Conservation (phyloP, 768 basidiomycete genomes). For the Tricholomella constricta region DNA sequence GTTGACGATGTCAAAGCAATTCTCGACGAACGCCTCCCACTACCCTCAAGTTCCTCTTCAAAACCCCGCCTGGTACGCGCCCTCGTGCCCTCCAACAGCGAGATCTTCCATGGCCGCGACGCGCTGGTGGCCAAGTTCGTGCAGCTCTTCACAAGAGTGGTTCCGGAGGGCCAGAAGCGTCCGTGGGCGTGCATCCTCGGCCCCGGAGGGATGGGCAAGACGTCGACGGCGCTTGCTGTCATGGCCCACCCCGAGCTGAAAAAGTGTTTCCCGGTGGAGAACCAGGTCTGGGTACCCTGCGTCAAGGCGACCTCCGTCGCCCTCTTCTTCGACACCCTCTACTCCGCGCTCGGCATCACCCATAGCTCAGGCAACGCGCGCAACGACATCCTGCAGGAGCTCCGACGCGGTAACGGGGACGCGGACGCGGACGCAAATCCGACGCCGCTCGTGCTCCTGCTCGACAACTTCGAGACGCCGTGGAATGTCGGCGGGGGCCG, state of each 20-base stretch:
- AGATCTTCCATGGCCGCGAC: constrained; percentile 21
- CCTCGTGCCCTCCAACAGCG: constrained; percentile 10
- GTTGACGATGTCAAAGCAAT: not conserved
- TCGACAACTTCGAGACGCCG: constrained; percentile 44
- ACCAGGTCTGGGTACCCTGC: constrained; percentile 36
- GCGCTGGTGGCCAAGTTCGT: constrained; percentile 16
- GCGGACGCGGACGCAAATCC: not conserved
- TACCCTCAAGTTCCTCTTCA: not conserved
- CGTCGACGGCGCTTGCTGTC: constrained; percentile 35
- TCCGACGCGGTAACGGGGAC: too few relatives aligned
- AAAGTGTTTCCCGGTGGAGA: constrained; percentile 18
- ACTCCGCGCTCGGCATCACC: constrained; percentile 21
- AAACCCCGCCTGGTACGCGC: not conserved
- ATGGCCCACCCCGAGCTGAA: constrained; percentile 24
- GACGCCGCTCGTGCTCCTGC: constrained; percentile 21
- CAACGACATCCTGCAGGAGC: constrained; percentile 23
- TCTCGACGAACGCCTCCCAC: not conserved
- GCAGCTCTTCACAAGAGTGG: not conserved
- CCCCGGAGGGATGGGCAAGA: constrained; percentile 42
- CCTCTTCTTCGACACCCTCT: constrained; percentile 25
- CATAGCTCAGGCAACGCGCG: constrained; percentile 19
- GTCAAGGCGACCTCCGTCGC: constrained; percentile 27
- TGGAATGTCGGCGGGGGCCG: constrained; percentile 28
- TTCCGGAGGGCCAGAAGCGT: not conserved
- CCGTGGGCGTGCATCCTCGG: constrained; percentile 23